Evolutionary conservation across 2,329 filamentous ascomycete genomes (phyloP).

Genomic region (Fusarium sp.): DNA sequence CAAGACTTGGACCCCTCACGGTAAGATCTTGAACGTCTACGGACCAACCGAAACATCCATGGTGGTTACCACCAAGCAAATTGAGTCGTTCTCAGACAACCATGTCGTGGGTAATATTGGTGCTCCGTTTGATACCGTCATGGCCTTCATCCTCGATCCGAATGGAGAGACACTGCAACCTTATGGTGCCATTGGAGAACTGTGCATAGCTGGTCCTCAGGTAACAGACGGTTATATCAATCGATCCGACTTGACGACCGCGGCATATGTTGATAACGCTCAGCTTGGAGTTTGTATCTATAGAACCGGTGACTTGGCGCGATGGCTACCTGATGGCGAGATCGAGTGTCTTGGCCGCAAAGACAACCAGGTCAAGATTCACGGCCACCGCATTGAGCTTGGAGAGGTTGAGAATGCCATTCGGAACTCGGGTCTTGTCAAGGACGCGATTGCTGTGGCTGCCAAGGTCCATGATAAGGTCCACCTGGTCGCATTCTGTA

Average conservation of each 20-base stretch:
- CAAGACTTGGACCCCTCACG: background rate
- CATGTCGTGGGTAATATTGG: background rate
- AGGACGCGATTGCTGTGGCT: background rate
- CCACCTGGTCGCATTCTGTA: background rate
- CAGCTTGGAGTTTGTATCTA: background rate
- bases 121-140: background rate
- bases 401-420: slow-evolving; percentile 39
- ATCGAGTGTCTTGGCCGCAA: slow-evolving; percentile 35
- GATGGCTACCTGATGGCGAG: slow-evolving; percentile 29
- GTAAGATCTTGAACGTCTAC: background rate
- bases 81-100: background rate
- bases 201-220: background rate
- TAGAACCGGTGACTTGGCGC: slow-evolving; percentile 28
- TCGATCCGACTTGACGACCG: background rate
- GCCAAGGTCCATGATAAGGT: background rate
- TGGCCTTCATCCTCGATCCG: background rate
- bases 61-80: background rate
- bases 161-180: background rate
- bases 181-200: background rate
- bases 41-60: background rate
- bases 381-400: slow-evolving; percentile 41
- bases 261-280: background rate
- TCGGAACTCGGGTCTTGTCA: background rate
- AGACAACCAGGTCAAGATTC: slow-evolving; percentile 43
- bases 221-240: background rate